A percentile compares a stretch with the other conserved stretches of the same genome.
Conservation (phyloP, 2,329 filamentous ascomycete genomes). For the Alternaria sp. region DNA sequence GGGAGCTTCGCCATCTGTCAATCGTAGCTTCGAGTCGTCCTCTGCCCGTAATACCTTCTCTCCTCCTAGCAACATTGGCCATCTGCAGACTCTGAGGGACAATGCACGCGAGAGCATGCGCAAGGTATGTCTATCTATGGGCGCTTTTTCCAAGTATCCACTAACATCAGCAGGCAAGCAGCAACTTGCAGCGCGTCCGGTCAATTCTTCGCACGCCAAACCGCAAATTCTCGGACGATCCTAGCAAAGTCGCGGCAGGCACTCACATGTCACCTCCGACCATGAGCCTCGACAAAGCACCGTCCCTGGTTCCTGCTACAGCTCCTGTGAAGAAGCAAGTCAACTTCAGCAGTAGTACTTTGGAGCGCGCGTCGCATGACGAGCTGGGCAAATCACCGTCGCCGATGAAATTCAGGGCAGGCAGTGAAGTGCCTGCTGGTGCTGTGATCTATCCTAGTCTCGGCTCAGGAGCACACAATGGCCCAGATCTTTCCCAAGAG, state of each 20-base stretch:
- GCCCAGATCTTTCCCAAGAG: constrained; percentile 42
- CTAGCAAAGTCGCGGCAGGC: constrained; percentile 64
- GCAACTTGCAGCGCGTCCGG: constrained; percentile 62
- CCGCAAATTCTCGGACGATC: constrained; percentile 66
- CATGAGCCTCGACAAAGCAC: constrained; percentile 57
- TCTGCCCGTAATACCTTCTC: constrained; percentile 59
- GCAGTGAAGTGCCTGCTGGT: constrained; percentile 42
- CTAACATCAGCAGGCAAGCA: constrained; percentile 37
- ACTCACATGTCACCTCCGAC: constrained; percentile 60
- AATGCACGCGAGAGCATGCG: constrained; percentile 47
- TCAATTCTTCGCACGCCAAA: constrained; percentile 68
- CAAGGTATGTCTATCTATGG: constrained; percentile 22
- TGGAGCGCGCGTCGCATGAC: constrained; percentile 50
- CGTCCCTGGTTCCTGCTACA: constrained; percentile 64
- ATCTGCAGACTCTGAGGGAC: constrained; percentile 42
- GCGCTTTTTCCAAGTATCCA: not conserved
- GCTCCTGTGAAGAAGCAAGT: constrained; percentile 80
- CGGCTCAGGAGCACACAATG: constrained; percentile 41
- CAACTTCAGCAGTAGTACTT: constrained; percentile 76
- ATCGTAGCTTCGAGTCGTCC: constrained; percentile 53
- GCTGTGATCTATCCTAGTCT: constrained; percentile 42
- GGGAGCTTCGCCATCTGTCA: constrained; percentile 58
- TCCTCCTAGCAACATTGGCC: constrained; percentile 34
- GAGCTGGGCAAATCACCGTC: constrained; percentile 45
- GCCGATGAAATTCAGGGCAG: constrained; percentile 44